Base-by-base conservation (phyloP, 176 grass and related monocot genomes). In the Rhynchospora breviuscula region DNA sequence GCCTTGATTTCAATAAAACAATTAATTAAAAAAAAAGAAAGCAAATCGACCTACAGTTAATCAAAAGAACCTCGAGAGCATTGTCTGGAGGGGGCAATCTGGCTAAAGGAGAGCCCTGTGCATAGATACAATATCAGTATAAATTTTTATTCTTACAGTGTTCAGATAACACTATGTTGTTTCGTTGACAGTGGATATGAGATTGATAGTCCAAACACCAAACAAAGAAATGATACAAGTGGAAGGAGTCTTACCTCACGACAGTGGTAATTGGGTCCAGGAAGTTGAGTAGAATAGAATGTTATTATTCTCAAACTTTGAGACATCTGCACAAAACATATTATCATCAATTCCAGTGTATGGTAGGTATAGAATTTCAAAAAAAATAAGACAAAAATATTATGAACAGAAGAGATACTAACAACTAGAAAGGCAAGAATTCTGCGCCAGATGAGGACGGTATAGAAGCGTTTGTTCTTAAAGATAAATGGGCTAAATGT, bases 261-360 rank as follows among this genome's bases (percentile, higher is more conserved):
- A 73, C 97, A 99, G 31, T 99, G 97, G 82, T 96, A 99, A 84
- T 99, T 99, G 83, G 97, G 97, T 74, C 97, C 97, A 8, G 97
- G 97, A 85, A 99, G 97, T 84, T 92, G 93, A 22, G 97, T 99
- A 26, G 91, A 93, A 85, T 99, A 99, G 78, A 99, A 99, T 85
- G 97, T 99, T 84, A 99, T 78, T 56, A 99, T 99, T 84, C 97
- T 89, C 84, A 99, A 93, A 83, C 90, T 70, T 51, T 99, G 97
- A 70, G 97, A 96, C 84, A 87, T 91, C 97, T 99, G 60, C 35
- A 85, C 0, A 87, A 81, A 78, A 0, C 9, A 83, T 31, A 57
- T 1, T 60, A 83, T 56, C 7, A 56, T 73, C 90, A 48, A 86
- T 17, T 67, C 79, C 18, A 65, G n/a, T 87, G 3, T 73, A 71